Percentiles rank a stretch among this genome's conserved stretches.
Evolutionary conservation across 2,329 filamentous ascomycete species (phyloP).

Genomic region (Intubia oerlemansii): DNA sequence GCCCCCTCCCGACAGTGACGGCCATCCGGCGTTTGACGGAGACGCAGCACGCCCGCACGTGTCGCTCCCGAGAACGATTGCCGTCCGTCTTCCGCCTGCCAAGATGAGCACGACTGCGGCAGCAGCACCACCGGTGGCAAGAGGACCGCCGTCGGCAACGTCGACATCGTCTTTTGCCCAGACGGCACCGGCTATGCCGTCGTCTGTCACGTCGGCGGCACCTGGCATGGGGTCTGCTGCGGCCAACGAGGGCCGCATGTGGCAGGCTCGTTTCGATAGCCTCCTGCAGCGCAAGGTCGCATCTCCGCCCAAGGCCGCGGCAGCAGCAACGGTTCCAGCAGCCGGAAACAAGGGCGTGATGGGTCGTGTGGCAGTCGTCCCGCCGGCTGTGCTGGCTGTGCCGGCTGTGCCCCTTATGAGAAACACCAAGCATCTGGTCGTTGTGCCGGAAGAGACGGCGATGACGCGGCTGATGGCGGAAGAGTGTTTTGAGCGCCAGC

Average conservation of each 20-base stretch:
- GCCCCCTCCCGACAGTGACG: slow-evolving; percentile 47
- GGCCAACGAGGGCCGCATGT: slow-evolving; percentile 3
- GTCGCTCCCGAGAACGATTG: slow-evolving; percentile 46
- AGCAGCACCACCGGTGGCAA: background rate
- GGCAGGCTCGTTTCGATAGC: slow-evolving; percentile 72
- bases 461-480: slow-evolving; percentile 52
- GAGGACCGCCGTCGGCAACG: background rate
- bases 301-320: slow-evolving; percentile 9
- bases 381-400: background rate
- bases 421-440: slow-evolving; percentile 22
- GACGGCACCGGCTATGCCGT: no score
- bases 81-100: slow-evolving; percentile 58
- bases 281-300: slow-evolving; percentile 48
- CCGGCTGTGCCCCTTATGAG: no score
- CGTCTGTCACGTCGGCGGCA: no score
- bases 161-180: no score
- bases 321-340: no score
- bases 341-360: no score
- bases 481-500: slow-evolving; percentile 62
- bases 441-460: slow-evolving; percentile 18
- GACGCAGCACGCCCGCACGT: slow-evolving; percentile 45
- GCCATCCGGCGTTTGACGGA: slow-evolving; percentile 52
- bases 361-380: background rate
- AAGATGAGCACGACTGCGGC: slow-evolving; percentile 21
- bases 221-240: slow-evolving; percentile 10